Evolutionary conservation across 257 asterid species (phyloP).

Genomic region (Ligustrum vulgare): DNA sequence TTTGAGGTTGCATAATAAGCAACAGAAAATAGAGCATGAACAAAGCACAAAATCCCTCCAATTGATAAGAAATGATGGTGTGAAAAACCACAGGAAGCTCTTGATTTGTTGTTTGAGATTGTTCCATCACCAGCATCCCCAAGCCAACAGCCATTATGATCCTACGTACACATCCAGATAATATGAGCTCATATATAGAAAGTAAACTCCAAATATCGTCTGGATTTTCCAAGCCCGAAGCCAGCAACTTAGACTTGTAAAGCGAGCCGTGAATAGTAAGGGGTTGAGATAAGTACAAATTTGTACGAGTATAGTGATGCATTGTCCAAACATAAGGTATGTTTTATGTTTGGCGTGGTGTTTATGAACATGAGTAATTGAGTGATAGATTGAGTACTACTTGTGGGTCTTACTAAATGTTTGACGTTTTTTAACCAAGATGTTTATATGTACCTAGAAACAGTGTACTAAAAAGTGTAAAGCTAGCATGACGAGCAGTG

Average conservation of each 20-base stretch:
- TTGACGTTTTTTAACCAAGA: too few relatives aligned
- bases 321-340: too few relatives aligned
- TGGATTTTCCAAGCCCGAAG: neutral
- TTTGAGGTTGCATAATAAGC: constrained; percentile 3
- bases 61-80: constrained; percentile 36
- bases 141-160: constrained; percentile 63
- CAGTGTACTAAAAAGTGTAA: too few relatives aligned
- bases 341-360: too few relatives aligned
- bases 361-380: too few relatives aligned
- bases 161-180: constrained; percentile 59
- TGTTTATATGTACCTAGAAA: too few relatives aligned
- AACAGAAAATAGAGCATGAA: constrained; percentile 3
- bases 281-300: neutral
- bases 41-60: constrained; percentile 7
- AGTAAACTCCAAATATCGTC: neutral
- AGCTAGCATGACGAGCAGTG: too few relatives aligned
- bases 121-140: constrained; percentile 67
- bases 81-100: constrained; percentile 72
- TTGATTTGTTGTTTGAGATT: constrained; percentile 62
- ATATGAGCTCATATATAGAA: neutral
- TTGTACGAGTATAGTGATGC: neutral
- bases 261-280: neutral
- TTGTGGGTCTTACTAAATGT: too few relatives aligned
- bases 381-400: too few relatives aligned
- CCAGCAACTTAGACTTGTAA: too few relatives aligned